phyloP scores from a whole-genome alignment of 805 yeast genomes.

The Ogataea populi-albae region DNA sequence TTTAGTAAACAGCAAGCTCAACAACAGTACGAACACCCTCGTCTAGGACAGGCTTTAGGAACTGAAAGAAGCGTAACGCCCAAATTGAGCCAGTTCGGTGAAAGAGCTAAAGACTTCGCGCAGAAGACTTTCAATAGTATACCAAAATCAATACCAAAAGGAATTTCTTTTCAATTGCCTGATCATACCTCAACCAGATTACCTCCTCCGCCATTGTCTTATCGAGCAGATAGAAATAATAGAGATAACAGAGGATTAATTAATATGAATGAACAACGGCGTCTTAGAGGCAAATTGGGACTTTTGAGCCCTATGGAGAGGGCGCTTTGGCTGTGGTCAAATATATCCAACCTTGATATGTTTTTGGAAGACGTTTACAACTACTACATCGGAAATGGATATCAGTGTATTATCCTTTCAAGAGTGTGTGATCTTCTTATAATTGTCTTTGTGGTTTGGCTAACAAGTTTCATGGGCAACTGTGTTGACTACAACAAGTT shows the following conservation, averaged over 20 bases:
- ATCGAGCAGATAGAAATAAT: constrained; percentile 11
- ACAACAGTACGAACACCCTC: constrained; percentile 5
- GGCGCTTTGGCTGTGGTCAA: constrained; percentile 96
- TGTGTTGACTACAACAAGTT: constrained; percentile 64
- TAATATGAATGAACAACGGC: constrained; percentile 20
- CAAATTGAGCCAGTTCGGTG: constrained; percentile 22
- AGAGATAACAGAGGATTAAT: constrained; percentile 6
- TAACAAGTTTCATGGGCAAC: constrained; percentile 74
- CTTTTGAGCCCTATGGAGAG: constrained; percentile 63
- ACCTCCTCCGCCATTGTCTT: constrained; percentile 18
- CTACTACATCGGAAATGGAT: constrained; percentile 84
- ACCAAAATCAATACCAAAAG: constrained; percentile 23
- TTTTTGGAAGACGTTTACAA: constrained; percentile 80
- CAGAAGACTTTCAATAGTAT: constrained; percentile 24
- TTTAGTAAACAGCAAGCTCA: neutral
- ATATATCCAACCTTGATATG: constrained; percentile 85
- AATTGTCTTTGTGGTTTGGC: constrained; percentile 71
- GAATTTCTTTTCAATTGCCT: constrained; percentile 22
- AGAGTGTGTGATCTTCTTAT: constrained; percentile 68
- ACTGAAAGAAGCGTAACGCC: constrained; percentile 21
- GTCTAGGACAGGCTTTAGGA: constrained; percentile 20
- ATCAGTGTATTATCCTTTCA: constrained; percentile 68
- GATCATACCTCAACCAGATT: constrained; percentile 14
- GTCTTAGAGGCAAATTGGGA: constrained; percentile 33
- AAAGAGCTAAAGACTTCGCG: constrained; percentile 28